Percentiles rank a stretch among this genome's conserved stretches.
These are phyloP conservation scores for Beauveria medogensis DNA, from an alignment of 2,329 filamentous ascomycete genomes.

Conservation along the genomic window DNA sequence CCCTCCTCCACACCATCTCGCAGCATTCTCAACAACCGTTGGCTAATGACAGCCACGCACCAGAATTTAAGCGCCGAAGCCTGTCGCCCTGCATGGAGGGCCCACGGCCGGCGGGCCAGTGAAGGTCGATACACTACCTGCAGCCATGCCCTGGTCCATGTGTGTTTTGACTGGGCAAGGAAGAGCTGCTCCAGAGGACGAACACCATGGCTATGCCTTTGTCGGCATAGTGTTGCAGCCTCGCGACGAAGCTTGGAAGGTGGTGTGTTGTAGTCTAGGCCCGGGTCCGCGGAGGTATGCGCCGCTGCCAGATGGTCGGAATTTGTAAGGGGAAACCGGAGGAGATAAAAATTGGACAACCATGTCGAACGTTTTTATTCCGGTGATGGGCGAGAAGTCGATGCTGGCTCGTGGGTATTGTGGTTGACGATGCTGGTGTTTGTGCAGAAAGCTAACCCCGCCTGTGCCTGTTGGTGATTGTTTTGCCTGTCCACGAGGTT, in stretches of 20 bases:
- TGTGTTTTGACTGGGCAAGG: background rate
- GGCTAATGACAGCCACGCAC: conserved; percentile 34
- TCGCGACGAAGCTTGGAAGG: background rate
- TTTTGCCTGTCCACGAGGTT: background rate
- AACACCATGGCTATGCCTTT: background rate
- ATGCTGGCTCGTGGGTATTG: background rate
- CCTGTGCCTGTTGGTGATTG: background rate
- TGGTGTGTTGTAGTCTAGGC: background rate
- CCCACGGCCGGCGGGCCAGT: conserved; percentile 20
- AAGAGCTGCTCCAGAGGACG: background rate
- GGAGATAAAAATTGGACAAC: background rate
- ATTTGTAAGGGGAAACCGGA: background rate
- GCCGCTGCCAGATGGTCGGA: background rate
- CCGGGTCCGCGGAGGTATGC: background rate
- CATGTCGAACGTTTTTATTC: background rate
- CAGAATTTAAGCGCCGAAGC: conserved; percentile 48
- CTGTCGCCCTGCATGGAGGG: conserved; percentile 42
- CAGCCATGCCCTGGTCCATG: background rate
- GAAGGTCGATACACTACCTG: background rate
- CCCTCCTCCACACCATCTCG: background rate
- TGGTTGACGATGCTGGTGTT: background rate
- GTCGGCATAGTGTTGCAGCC: conserved; percentile 5
- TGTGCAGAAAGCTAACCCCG: background rate
- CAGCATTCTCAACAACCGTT: conserved; percentile 13
- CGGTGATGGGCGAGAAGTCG: background rate